Base-by-base conservation (phyloP, 2,329 filamentous ascomycete species). In the Endoconidiophora polonica region DNA sequence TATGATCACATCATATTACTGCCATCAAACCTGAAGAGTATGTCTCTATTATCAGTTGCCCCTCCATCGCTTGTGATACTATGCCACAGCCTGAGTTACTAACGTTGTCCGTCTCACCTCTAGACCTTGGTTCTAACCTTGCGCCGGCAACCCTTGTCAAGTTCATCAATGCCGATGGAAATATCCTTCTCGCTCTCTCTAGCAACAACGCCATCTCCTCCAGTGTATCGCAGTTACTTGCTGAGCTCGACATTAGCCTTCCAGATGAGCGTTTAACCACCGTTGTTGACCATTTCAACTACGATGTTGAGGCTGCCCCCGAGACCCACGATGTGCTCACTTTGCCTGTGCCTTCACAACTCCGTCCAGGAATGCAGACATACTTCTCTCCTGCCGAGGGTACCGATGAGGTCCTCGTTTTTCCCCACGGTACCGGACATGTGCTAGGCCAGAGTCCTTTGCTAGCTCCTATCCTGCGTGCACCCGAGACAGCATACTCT, bases 201-300 rank as follows among this genome's bases (percentile, higher is more conserved):
- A 79, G 84, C 56, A 74, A 76, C 51, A 69, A 76, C 45, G 66
- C 81, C 14, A 80, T 83, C 2, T 79, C 90, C 12, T 78, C 76
- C 49, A 78, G 84, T 44, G 68, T 95, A 58, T 78, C 79, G 56
- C 82, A 83, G 40, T 73, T 94, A 51, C 83, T 96, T 47, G 70
- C 84, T 59, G 87, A 96, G 66, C 73, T 95, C 63, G 90, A 95
- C 62, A 83, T 98, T 60, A 72, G 80, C 57, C 76, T 95, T n/a
- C 86, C 91, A 38, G 68, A 77, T 36, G 90, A 94, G 66, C 85
- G 88, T 60, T 86, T 82, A 50, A 80, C 85, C 52, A 71, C 90
- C 52, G 82, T 94, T 4, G 81, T 96, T 54, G 91, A 96, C 66
- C 91, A 98, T 71, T 95, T 96, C 77, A 83, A 86, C 69, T 91